Conservation (phyloP, 805 yeast genomes). For the Candida silvicultrix region DNA sequence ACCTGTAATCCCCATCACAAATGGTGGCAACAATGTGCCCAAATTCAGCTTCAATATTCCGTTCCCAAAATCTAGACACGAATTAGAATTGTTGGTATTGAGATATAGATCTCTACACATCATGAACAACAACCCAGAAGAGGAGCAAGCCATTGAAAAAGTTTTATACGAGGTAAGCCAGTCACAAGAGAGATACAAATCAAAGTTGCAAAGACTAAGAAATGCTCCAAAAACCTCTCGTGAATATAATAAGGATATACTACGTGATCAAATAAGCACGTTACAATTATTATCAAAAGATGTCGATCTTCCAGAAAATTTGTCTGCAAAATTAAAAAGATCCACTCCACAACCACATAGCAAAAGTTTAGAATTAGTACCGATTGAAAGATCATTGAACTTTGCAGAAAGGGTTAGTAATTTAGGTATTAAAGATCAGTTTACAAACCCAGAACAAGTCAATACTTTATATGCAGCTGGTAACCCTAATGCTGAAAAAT, state of each 20-base stretch:
- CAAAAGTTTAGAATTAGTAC: slow-evolving; percentile 1
- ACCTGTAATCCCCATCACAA: not conserved
- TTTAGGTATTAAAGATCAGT: slow-evolving; percentile 25
- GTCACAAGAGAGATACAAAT: slow-evolving; percentile 31
- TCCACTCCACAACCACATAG: not conserved
- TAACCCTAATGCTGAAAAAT: slow-evolving; percentile 41
- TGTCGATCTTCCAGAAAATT: slow-evolving; percentile 50
- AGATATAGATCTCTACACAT: slow-evolving; percentile 14
- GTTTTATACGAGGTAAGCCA: slow-evolving; percentile 33
- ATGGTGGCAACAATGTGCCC: not conserved
- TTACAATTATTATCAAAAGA: slow-evolving; percentile 62
- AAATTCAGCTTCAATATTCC: not conserved
- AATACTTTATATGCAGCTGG: slow-evolving; percentile 32
- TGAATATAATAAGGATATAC: slow-evolving; percentile 37
- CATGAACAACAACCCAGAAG: slow-evolving; percentile 17
- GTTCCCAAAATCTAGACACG: slow-evolving; percentile 6
- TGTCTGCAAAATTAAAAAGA: slow-evolving; percentile 34
- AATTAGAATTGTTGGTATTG: slow-evolving; percentile 12
- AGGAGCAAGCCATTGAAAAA: slow-evolving; percentile 38
- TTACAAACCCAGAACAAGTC: slow-evolving; percentile 19
- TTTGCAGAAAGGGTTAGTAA: slow-evolving; percentile 24
- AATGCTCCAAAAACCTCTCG: slow-evolving; percentile 13
- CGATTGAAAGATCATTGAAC: slow-evolving; percentile 23
- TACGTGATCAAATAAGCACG: slow-evolving; percentile 55
- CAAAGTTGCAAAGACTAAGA: slow-evolving; percentile 25